Percentiles rank a stretch among this genome's conserved stretches.
Conservation (phyloP, 345 rosid genomes). For the Pseudoturritis turrita region DNA sequence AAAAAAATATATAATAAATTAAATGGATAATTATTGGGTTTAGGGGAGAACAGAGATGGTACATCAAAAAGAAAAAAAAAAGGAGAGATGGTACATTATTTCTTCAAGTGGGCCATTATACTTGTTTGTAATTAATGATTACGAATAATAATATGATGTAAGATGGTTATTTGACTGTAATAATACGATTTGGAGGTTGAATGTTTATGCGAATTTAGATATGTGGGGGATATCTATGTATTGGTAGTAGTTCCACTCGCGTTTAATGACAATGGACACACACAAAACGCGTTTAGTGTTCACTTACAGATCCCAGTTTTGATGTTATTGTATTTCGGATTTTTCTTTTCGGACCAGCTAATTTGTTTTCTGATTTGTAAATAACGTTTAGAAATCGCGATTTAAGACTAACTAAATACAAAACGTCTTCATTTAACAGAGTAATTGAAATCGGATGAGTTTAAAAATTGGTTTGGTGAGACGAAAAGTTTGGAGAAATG, state of each 20-base stretch:
- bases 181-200: conserved; percentile 26
- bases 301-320: no score
- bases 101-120: conserved; percentile 27
- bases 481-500: no score
- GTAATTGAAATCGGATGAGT: no score
- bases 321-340: no score
- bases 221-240: conserved; percentile 1
- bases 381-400: no score
- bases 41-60: conserved; percentile 13
- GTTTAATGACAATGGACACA: neutral
- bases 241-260: neutral
- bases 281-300: no score
- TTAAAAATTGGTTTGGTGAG: no score
- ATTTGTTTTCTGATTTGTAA: no score
- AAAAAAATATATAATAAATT: neutral
- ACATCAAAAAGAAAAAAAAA: no score
- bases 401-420: no score
- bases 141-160: conserved; percentile 9
- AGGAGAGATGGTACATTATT: conserved; percentile 21
- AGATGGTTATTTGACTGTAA: conserved; percentile 9
- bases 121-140: conserved; percentile 17
- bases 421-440: no score
- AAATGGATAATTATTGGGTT: conserved; percentile 11
- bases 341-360: no score
- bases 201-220: conserved; percentile 22